These are phyloP conservation scores for Zymoseptoria passerinii DNA, from an alignment of 2,329 filamentous ascomycete genomes.

Conservation along the genomic window DNA sequence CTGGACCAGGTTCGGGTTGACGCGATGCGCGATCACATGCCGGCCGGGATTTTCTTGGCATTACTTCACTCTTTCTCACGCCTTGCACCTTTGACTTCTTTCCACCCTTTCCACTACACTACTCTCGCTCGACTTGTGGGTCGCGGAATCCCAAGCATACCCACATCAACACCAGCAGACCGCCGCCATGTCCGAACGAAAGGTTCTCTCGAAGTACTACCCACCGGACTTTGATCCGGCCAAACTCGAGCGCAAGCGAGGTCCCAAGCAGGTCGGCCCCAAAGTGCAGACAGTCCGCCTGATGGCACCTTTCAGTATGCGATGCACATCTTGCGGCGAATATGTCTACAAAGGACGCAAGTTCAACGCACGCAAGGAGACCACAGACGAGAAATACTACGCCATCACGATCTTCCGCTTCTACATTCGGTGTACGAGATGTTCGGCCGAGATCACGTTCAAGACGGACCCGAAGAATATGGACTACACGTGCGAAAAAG, in stretches of 20 bases:
- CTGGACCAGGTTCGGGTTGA: not conserved
- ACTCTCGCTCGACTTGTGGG: not conserved
- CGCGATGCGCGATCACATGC: not conserved
- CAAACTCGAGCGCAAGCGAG: slow-evolving; percentile 58
- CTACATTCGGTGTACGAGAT: slow-evolving; percentile 74
- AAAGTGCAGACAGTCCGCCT: slow-evolving; percentile 79
- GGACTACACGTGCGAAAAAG: slow-evolving; percentile 74
- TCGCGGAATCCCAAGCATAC: not conserved
- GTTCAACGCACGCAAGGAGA: slow-evolving; percentile 93
- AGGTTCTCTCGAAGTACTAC: slow-evolving; percentile 63
- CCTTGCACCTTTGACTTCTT: not conserved
- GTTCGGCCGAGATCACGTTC: slow-evolving; percentile 81
- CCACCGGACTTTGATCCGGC: slow-evolving; percentile 83
- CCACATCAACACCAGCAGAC: not conserved
- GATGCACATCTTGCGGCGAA: slow-evolving; percentile 61
- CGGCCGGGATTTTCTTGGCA: not conserved
- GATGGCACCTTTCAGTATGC: slow-evolving; percentile 82
- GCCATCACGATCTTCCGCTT: slow-evolving; percentile 82
- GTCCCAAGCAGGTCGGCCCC: slow-evolving; percentile 63
- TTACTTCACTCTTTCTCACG: not conserved
- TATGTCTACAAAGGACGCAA: slow-evolving; percentile 91
- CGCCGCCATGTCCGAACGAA: slow-evolving; percentile 69
- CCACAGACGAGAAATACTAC: slow-evolving; percentile 82
- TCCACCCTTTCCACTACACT: not conserved
- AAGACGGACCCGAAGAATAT: slow-evolving; percentile 91